Base-by-base conservation (phyloP, 495 filamentous ascomycete species). In the Penicillium crystallinum region DNA sequence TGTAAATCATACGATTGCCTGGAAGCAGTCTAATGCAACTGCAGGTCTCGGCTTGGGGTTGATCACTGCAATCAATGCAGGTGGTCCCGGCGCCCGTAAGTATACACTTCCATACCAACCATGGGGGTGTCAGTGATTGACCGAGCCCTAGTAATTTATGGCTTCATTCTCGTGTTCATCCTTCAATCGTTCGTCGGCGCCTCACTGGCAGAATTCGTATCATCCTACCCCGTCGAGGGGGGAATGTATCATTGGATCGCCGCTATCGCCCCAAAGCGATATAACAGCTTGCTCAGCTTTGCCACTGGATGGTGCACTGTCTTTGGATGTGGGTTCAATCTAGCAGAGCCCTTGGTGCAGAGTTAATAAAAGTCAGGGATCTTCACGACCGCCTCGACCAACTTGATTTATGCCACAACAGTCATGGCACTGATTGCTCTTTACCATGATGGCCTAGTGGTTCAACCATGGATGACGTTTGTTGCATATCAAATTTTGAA, bases 161-260 rank as follows among this genome's bases (percentile, higher is more conserved):
- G 70, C 36, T 74, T 74, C 34, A 72, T 74, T 22, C 61, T 73
- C 2, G 73, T 76, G 6, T 75, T 74, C n/a, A 68, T 75, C 36
- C 76, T 77, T 12, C 77, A 80, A 36, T 66, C 62, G 1, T 71
- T 79, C 22, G 67, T 79, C 15, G 74, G 66, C 0, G 72, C 78
- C 0, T 80, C 77, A 0, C 68, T 81, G 57, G 78, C 79, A 12
- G 78, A 80, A 58, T 80, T 79, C 57, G 77, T 77, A 30, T 75
- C 69, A 2, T 74, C 76, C 30, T 80, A 77, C 47, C 77, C 77
- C 2, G 65, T 70, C 27, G 72, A 75, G 23, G 77, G 77, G 31
- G 77, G 77, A 14, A 79, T 80, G 62, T 81, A 81, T 38, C 75
- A 74, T 25, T 81, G 78, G 77, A 77, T 79, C 41, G 75, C 75